Percentiles rank a stretch among this genome's conserved stretches.
Evolutionary conservation across 2,329 filamentous ascomycete genomes (phyloP).

Genomic region (Truncatella angustata): DNA sequence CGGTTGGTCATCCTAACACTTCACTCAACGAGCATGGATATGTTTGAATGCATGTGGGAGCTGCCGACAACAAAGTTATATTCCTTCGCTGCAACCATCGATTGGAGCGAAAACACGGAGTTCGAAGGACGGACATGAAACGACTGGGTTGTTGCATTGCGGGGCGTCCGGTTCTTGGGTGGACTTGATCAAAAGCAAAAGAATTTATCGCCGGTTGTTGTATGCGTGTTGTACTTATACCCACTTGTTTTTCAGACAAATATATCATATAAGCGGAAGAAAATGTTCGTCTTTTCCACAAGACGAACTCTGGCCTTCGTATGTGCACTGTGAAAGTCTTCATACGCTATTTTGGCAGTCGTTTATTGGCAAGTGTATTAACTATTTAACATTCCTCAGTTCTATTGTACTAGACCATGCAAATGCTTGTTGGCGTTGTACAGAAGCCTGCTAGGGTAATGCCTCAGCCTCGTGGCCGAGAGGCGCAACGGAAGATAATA

Average conservation of each 20-base stretch:
- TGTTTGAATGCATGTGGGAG: not conserved
- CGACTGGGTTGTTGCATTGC: conserved; percentile 1
- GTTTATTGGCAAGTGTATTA: no score
- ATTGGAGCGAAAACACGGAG: not conserved
- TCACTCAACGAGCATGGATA: not conserved
- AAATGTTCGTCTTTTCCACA: no score
- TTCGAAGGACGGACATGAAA: not conserved
- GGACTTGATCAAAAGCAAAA: not conserved
- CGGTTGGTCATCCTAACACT: not conserved
- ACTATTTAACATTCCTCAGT: no score
- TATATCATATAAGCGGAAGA: not conserved
- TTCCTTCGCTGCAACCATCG: not conserved
- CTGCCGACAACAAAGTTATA: not conserved
- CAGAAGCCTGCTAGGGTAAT: no score
- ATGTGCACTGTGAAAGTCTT: no score
- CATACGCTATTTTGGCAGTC: no score
- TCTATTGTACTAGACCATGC: no score
- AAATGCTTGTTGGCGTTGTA: no score
- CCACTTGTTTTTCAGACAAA: not conserved
- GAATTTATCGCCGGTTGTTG: not conserved
- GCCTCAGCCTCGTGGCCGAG: no score
- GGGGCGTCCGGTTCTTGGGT: not conserved
- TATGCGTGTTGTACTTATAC: conserved; percentile 4
- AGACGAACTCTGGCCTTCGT: no score
- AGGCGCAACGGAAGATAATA: no score